Evolutionary conservation across 345 rosid genomes (phyloP).

Genomic region (Aegle marmelos): DNA sequence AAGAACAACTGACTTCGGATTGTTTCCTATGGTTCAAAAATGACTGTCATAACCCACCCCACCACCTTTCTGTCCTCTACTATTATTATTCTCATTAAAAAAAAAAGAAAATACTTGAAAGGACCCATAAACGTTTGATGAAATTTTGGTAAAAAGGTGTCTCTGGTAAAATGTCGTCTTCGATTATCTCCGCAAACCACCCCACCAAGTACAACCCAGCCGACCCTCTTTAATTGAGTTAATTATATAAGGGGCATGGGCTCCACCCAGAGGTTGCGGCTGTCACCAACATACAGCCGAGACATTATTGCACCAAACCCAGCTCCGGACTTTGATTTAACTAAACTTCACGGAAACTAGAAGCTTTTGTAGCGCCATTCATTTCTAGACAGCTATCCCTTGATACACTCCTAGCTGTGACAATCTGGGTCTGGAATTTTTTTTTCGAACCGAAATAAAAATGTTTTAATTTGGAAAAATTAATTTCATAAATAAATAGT

Average conservation of each 20-base stretch:
- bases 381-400: neutral
- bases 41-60: neutral
- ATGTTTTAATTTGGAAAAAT: too few relatives aligned
- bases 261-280: neutral
- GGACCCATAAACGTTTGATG: neutral
- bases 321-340: neutral
- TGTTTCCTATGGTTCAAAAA: too few relatives aligned
- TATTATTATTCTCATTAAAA: too few relatives aligned
- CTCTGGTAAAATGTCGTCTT: neutral
- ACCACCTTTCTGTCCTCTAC: too few relatives aligned
- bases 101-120: too few relatives aligned
- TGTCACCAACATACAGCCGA: neutral
- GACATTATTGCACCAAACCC: neutral
- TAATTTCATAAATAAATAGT: too few relatives aligned
- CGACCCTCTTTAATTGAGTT: neutral
- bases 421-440: too few relatives aligned
- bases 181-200: neutral
- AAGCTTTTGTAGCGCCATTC: neutral
- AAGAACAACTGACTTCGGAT: too few relatives aligned
- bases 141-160: neutral
- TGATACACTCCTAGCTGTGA: too few relatives aligned
- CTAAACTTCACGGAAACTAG: neutral
- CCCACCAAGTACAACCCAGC: neutral
- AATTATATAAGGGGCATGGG: neutral
- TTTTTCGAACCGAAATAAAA: too few relatives aligned